Evolutionary conservation across 345 rosid species (phyloP), one percentile per base, ranked within the genome.

Genomic region (Melaleuca quinquenervia): DNA sequence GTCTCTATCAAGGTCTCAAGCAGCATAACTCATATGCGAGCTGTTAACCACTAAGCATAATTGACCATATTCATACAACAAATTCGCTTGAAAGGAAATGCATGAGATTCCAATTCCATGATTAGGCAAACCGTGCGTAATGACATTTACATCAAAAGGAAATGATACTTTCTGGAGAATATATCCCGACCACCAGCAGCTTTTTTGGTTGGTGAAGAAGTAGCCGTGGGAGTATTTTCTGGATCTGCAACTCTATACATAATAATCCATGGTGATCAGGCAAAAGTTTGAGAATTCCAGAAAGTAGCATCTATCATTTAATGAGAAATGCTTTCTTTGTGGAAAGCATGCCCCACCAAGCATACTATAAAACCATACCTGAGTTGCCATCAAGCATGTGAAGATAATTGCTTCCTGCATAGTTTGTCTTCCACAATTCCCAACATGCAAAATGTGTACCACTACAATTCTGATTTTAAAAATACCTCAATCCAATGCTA

Each of bases 21-120:
- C 92, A 87, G 89, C 91, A 90, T 91, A 92, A 90, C 86, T 88
- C 90, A 87, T 87, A 85, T 70, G 86, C 85, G 82, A 88, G 90
- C 94, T 88, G 91, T 90, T 91, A 88, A 88, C 92, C 94, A 94
- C 91, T 89, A 85, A 87, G 95, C 93, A 91, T 90, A 90, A 87
- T 86, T 91, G 91, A 89, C 83, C 88, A 88, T 88, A 89, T 86
- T 90, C 93, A 91, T 88, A 82, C 87, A 89, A 85, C 90, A 89
- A 89, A 88, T 88, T 88, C 89, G 56, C 48, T 18, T 24, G 24
- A 70, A 87, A 87, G 87, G 89, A 85, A 89, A 83, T 85, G 93
- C 90, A 91, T 60, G 88, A 86, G 92, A 91, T 88, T 89, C 93
- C 90, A 89, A 86, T 84, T 85, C 88, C 90, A 82, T 84, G 90